These are phyloP conservation scores for Xylogone sp. DNA, from an alignment of 2,329 filamentous ascomycete genomes.

Conservation along the genomic window DNA sequence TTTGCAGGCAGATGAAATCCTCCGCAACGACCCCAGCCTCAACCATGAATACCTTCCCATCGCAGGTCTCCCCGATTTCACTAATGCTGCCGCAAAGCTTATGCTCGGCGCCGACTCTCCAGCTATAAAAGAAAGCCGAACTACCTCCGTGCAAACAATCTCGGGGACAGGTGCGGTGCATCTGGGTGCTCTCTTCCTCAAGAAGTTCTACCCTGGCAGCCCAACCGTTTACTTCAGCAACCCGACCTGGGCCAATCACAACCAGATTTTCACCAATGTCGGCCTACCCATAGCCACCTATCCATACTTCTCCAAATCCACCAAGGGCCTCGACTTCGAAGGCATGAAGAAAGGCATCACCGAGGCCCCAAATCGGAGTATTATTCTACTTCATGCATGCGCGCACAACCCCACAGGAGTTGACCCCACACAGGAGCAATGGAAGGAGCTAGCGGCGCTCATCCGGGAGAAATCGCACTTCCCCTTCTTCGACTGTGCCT, in stretches of 20 bases:
- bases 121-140: constrained; percentile 78
- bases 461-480: constrained; percentile 80
- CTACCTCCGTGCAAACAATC: constrained; percentile 84
- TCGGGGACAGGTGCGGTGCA: constrained; percentile 96
- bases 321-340: constrained; percentile 86
- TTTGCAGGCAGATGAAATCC: constrained; percentile 78
- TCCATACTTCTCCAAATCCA: constrained; percentile 88
- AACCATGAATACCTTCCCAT: constrained; percentile 99
- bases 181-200: constrained; percentile 87
- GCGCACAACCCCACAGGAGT: constrained; percentile 98
- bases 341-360: constrained; percentile 75
- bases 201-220: constrained; percentile 79
- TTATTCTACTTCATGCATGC: constrained; percentile 91
- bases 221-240: constrained; percentile 85
- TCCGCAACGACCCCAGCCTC: constrained; percentile 81
- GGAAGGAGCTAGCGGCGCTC: constrained; percentile 80
- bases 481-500: constrained; percentile 97
- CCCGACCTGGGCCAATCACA: constrained; percentile 98
- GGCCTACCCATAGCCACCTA: constrained; percentile 74
- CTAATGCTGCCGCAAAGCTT: constrained; percentile 83
- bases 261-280: constrained; percentile 96
- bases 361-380: constrained; percentile 70
- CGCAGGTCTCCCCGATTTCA: constrained; percentile 81
- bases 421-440: constrained; percentile 90
- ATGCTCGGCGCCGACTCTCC: constrained; percentile 77